Percentiles rank a stretch among this genome's conserved stretches.
These are phyloP conservation scores for Maudiozyma turicensis DNA, from an alignment of 805 yeast species.

Conservation along the genomic window DNA sequence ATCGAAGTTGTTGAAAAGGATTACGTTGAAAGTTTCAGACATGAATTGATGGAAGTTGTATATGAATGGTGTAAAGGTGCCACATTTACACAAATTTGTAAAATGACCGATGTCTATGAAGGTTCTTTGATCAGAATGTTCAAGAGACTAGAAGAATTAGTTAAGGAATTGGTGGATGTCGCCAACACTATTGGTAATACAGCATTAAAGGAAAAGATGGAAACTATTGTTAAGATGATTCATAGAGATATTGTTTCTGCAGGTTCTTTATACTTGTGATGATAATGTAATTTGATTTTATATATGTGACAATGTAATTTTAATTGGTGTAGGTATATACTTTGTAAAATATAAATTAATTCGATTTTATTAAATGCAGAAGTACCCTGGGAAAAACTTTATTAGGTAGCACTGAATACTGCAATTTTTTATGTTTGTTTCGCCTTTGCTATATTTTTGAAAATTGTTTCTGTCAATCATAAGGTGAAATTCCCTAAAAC, in stretches of 20 bases:
- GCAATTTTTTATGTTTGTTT: not conserved
- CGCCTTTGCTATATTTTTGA: not conserved
- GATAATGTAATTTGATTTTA: not conserved
- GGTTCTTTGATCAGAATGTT: constrained; percentile 93
- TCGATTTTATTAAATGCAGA: not conserved
- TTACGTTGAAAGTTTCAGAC: constrained; percentile 82
- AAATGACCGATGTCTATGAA: constrained; percentile 97
- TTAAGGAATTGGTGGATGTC: constrained; percentile 82
- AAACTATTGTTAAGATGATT: constrained; percentile 68
- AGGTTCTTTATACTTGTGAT: constrained; percentile 68
- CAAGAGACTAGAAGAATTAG: constrained; percentile 85
- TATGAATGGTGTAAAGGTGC: constrained; percentile 96
- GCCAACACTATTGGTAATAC: constrained; percentile 91
- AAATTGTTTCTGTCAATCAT: not conserved
- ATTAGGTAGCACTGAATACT: too few relatives aligned
- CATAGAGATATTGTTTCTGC: constrained; percentile 97
- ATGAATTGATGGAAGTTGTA: constrained; percentile 94
- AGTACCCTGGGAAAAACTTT: too few relatives aligned
- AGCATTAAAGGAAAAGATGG: constrained; percentile 82
- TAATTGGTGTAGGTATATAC: not conserved
- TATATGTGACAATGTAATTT: not conserved
- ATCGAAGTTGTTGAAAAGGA: constrained; percentile 85
- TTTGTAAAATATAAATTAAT: not conserved
- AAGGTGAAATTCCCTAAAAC: not conserved
- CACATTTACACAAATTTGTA: constrained; percentile 90